These are phyloP conservation scores for Jatropha podagrica DNA, from an alignment of 441 rosid genomes.

Conservation along the genomic window DNA sequence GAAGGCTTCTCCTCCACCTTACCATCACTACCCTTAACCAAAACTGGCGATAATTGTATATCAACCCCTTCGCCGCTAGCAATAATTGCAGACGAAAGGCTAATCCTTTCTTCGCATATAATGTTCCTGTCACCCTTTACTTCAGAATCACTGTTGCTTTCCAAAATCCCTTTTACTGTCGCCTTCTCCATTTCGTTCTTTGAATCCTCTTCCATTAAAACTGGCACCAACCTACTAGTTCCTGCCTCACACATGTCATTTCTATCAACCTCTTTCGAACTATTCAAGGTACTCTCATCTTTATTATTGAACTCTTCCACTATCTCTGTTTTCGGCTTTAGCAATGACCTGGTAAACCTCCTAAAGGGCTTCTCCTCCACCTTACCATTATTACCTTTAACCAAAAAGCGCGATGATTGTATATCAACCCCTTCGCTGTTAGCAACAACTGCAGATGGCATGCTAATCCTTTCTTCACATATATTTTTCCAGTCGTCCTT, in stretches of 20 bases:
- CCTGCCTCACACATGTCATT: constrained; percentile 26
- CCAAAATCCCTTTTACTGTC: background rate
- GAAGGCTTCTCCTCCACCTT: constrained; percentile 34
- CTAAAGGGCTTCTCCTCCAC: constrained; percentile 35
- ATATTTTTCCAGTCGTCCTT: constrained; percentile 3
- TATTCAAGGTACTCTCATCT: constrained; percentile 11
- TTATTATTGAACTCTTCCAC: constrained; percentile 15
- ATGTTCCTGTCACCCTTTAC: constrained; percentile 1
- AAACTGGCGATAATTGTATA: constrained; percentile 14
- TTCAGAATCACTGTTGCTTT: constrained; percentile 6
- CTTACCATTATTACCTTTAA: constrained; percentile 30
- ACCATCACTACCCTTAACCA: constrained; percentile 26
- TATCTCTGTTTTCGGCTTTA: constrained; percentile 43
- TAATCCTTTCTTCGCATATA: constrained; percentile 9
- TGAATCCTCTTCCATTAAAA: constrained; percentile 19
- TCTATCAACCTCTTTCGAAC: constrained; percentile 2
- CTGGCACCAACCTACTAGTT: constrained; percentile 17
- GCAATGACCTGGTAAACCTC: constrained; percentile 77
- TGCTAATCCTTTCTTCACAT: constrained; percentile 8
- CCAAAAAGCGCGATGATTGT: constrained; percentile 18
- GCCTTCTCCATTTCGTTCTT: background rate
- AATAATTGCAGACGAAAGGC: background rate
- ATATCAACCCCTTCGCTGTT: constrained; percentile 10
- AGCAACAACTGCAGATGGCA: background rate
- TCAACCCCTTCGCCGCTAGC: constrained; percentile 2